Base-by-base conservation (phyloP, 352 stramenopile species). In the Globisporangium viniferum region DNA sequence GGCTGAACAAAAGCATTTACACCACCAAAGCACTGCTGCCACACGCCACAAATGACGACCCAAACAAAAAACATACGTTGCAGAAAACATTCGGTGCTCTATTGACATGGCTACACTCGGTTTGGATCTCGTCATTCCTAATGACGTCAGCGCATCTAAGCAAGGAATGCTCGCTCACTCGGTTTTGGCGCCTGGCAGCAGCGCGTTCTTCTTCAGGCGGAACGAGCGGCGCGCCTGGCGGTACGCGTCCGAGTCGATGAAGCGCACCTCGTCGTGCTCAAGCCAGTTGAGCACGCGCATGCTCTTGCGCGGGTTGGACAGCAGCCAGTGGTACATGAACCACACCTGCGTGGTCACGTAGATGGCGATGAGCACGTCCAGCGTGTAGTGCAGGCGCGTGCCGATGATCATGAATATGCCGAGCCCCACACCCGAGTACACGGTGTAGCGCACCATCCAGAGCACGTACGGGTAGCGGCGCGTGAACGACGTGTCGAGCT, bases 401-500 rank as follows among this genome's bases (percentile, higher is more conserved):
- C 86, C 86, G 27, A 94, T 73, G 59, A 94, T 94, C 15, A 85
- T 83, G 67, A 94, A 94, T 18, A 88, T 73, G 14, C 84, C 86
- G 41, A 79, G 75, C 18, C 79, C 79, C 35, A 81, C 78, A 33
- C 78, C 76, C 3, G 80, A 75, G 68, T 91, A 92, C 5, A 89
- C 84, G 64, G 78, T 89, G 70, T 92, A 93, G 27, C 84, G 81
- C 33, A 94, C 81, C 76, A 94, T 88, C 78, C 82, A 90, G 27
- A 93, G 64, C 48, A 91, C 80, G 56, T 76, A 89, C 59, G 80
- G 74, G 69, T 80, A 91, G 54, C 80, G 80, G 2, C 86, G 82
- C 9, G 83, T 93, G 61, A 94, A 94, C 8, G 86, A 85, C 36
- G 86, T 94, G 80, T 92, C 92, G 35, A 94, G 81, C 68, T 94